phyloP scores from a whole-genome alignment of 495 filamentous ascomycete genomes.

The Xylaria bambusicola region DNA sequence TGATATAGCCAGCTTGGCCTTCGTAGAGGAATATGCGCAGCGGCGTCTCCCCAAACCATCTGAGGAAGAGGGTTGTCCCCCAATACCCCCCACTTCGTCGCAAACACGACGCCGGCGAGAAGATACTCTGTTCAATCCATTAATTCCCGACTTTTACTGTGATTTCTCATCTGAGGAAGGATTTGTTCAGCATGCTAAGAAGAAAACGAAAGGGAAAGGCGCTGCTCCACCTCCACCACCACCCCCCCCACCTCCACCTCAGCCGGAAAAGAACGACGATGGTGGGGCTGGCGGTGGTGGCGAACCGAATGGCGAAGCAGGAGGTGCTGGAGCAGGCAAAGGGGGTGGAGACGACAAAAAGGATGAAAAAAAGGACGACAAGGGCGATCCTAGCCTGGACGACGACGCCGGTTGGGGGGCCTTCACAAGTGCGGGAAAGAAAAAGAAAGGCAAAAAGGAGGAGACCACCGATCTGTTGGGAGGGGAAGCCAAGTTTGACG shows the following conservation, averaged over 20 bases:
- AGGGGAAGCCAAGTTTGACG: conserved; percentile 30
- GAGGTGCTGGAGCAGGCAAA: conserved; percentile 30
- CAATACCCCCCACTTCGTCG: conserved; percentile 16
- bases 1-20: conserved; percentile 16
- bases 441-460: conserved; percentile 48
- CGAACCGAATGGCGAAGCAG: too few relatives aligned
- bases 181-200: conserved; percentile 42
- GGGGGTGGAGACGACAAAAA: conserved; percentile 28
- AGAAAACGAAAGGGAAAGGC: too few relatives aligned
- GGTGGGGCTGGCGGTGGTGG: conserved; percentile 34
- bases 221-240: too few relatives aligned
- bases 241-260: too few relatives aligned
- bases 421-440: conserved; percentile 35
- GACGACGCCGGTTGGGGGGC: conserved; percentile 37
- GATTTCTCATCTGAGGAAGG: conserved; percentile 51
- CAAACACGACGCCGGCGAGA: conserved; percentile 22
- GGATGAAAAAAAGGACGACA: conserved; percentile 20
- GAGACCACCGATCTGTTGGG: conserved; percentile 23
- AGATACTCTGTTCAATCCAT: conserved; percentile 32
- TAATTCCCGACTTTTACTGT: conserved; percentile 36
- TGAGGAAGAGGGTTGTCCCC: conserved; percentile 21
- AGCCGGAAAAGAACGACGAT: conserved; percentile 49
- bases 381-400: conserved; percentile 22
- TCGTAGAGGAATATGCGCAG: conserved; percentile 24
- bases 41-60: conserved; percentile 22